Evolutionary conservation across 2,329 filamentous ascomycete genomes (phyloP).

Genomic region (Myriosclerotinia curreyana): DNA sequence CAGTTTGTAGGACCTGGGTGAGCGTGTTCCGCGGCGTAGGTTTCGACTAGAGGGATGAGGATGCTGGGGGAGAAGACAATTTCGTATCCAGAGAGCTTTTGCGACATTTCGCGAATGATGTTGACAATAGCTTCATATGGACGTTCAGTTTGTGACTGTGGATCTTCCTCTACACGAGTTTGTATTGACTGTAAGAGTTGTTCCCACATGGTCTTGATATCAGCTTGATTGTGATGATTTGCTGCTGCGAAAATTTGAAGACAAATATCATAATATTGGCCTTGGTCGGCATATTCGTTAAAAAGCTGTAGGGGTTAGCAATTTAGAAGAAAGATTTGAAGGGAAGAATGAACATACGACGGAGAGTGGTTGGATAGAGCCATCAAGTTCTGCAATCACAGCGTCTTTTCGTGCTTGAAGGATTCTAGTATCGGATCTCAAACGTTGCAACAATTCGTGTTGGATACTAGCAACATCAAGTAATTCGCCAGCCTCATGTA

Average conservation of each 20-base stretch:
- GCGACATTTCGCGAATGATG: conserved; percentile 61
- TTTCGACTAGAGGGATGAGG: conserved; percentile 60
- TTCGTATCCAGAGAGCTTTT: conserved; percentile 62
- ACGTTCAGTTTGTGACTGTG: conserved; percentile 44
- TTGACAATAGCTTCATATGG: conserved; percentile 70
- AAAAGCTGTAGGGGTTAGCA: conserved; percentile 62
- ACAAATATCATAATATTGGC: conserved; percentile 89
- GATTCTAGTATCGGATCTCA: conserved; percentile 71
- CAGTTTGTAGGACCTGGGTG: conserved; percentile 48
- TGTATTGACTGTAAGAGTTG: conserved; percentile 74
- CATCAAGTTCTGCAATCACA: conserved; percentile 68
- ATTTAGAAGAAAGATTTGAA: background rate
- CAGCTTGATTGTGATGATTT: conserved; percentile 82
- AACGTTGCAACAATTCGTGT: conserved; percentile 78
- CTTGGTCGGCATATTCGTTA: conserved; percentile 86
- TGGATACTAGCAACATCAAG: conserved; percentile 94
- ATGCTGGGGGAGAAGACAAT: conserved; percentile 63
- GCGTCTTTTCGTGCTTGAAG: conserved; percentile 58
- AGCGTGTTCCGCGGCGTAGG: conserved; percentile 58
- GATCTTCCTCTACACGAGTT: conserved; percentile 41
- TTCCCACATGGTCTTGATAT: conserved; percentile 82
- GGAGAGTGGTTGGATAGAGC: conserved; percentile 72
- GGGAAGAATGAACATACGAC: conserved; percentile 55
- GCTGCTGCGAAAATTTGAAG: conserved; percentile 89
- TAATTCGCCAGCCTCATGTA: conserved; percentile 79